Evolutionary conservation across 2,329 filamentous ascomycete genomes (phyloP).

Genomic region (Fusarium austroafricanum): DNA sequence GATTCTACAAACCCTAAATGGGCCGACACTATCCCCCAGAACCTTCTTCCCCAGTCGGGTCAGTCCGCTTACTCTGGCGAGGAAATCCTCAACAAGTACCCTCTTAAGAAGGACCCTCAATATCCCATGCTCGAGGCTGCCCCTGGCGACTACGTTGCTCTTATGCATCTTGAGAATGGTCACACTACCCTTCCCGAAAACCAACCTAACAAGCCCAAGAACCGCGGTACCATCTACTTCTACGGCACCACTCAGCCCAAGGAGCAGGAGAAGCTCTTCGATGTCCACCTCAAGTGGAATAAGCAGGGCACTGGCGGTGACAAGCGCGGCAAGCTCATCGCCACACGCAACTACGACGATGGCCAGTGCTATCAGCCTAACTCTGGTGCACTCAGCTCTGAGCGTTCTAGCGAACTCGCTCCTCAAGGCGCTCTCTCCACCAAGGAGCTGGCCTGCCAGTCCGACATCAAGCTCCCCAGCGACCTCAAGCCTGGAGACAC

Average conservation of each 20-base stretch:
- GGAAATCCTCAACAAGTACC: slow-evolving; percentile 61
- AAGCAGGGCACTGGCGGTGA: slow-evolving; percentile 83
- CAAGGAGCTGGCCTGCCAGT: slow-evolving; percentile 80
- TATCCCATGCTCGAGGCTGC: slow-evolving; percentile 72
- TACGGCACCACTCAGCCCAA: slow-evolving; percentile 76
- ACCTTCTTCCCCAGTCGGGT: slow-evolving; percentile 70
- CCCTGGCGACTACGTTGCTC: slow-evolving; percentile 72
- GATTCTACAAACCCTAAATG: slow-evolving; percentile 61
- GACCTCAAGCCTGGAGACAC: slow-evolving; percentile 70
- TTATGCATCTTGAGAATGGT: slow-evolving; percentile 80
- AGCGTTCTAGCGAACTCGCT: slow-evolving; percentile 68
- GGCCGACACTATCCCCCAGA: slow-evolving; percentile 68
- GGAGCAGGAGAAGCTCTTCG: slow-evolving; percentile 60
- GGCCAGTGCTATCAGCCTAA: slow-evolving; percentile 89
- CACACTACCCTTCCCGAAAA: slow-evolving; percentile 73
- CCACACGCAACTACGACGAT: slow-evolving; percentile 87
- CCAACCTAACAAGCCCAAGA: slow-evolving; percentile 69
- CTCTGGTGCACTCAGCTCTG: slow-evolving; percentile 63
- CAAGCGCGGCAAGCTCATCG: slow-evolving; percentile 78
- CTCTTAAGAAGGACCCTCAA: slow-evolving; percentile 54
- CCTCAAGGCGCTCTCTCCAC: slow-evolving; percentile 65
- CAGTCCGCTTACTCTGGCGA: slow-evolving; percentile 73
- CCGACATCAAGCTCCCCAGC: slow-evolving; percentile 79
- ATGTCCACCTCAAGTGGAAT: slow-evolving; percentile 85
- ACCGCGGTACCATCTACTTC: slow-evolving; percentile 78